Evolutionary conservation across 2,329 filamentous ascomycete species (phyloP), one percentile per base, ranked within the genome.

Genomic region (Penicillium sp.): DNA sequence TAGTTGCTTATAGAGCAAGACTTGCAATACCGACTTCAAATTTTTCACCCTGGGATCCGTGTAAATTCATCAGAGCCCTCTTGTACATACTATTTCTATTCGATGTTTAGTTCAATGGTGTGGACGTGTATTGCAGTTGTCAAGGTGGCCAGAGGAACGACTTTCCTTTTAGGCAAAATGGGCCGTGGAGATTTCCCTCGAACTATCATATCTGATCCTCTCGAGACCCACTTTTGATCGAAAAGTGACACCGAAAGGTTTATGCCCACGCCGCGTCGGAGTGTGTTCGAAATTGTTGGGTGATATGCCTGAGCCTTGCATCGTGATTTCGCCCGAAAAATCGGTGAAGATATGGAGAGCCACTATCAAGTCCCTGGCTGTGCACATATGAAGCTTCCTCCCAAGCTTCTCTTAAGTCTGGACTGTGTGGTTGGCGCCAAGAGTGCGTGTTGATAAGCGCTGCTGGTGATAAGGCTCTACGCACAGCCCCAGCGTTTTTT

Each of bases 401-500:
- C n/a, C 31, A 20, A 41, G 38, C 38, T 15, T 41, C 34, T 14
- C n/a, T 2, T 15, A 53, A 15, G 17, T 49, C 20, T 39, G 31
- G 35, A 25, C 49, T n/a, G 12, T 7, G n/a, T 28, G 15, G 17
- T 28, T 28, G 35, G 22, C 20, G 49, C 49, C 35, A 52, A 41
- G 22, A 41, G 49, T 52, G 37, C 48, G 25, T 37, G n/a, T 17
- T 50, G 59, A 63, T 65, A 60, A 59, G 38, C 25, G 11, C 4
- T 22, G 25, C 25, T 5, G 25, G 25, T 28, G 25, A 28, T 28
- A 28, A 28, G 20, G 20, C 20, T 20, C 1, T 20, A 20, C 1
- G 25, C 25, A 28, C 25, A 28, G 25, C 25, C 25, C 34, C 50
- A 14, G 43, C 43, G 22, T n/a, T 15, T 52, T 52, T 39, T 52